phyloP scores from a whole-genome alignment of 1,284 basidiomycete species.

The Megacollybia platyphylla region DNA sequence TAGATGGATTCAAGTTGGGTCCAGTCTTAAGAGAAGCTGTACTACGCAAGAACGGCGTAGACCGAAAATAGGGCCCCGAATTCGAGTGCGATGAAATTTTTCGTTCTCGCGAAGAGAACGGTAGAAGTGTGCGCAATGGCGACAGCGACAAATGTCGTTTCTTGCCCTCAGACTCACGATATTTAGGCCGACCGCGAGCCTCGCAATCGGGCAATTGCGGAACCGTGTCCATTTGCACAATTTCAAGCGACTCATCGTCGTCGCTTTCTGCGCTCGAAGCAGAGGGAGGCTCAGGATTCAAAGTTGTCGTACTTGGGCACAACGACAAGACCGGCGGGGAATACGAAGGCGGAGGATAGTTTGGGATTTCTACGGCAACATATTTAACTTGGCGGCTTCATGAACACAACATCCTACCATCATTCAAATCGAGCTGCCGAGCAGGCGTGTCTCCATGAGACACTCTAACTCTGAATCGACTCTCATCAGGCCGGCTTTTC shows the following conservation, averaged over 20 bases:
- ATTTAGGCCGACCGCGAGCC: slow-evolving; percentile 10
- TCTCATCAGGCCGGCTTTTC: no score
- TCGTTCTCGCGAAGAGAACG: slow-evolving; percentile 19
- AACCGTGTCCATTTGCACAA: slow-evolving; percentile 17
- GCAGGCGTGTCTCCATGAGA: background rate
- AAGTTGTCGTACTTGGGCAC: slow-evolving; percentile 17
- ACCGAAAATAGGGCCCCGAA: slow-evolving; percentile 20
- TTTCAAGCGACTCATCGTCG: slow-evolving; percentile 23
- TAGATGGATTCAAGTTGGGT: background rate
- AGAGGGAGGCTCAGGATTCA: slow-evolving; percentile 6
- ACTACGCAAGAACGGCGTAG: slow-evolving; percentile 21
- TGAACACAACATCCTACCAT: slow-evolving; percentile 8
- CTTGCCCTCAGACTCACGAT: slow-evolving; percentile 8
- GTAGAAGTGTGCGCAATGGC: slow-evolving; percentile 26
- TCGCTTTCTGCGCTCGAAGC: slow-evolving; percentile 12
- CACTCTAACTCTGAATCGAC: background rate
- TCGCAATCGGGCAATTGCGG: slow-evolving; percentile 11
- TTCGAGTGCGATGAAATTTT: slow-evolving; percentile 23
- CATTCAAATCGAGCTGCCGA: slow-evolving; percentile 5
- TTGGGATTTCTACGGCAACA: slow-evolving; percentile 24
- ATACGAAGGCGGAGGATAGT: slow-evolving; percentile 42
- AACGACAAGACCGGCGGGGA: slow-evolving; percentile 13
- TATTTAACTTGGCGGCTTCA: background rate
- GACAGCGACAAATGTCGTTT: slow-evolving; percentile 26
- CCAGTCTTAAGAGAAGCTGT: slow-evolving; percentile 18